Evolutionary conservation across 208 protist species (phyloP).

Genomic region (Crithidia fasciculata): DNA sequence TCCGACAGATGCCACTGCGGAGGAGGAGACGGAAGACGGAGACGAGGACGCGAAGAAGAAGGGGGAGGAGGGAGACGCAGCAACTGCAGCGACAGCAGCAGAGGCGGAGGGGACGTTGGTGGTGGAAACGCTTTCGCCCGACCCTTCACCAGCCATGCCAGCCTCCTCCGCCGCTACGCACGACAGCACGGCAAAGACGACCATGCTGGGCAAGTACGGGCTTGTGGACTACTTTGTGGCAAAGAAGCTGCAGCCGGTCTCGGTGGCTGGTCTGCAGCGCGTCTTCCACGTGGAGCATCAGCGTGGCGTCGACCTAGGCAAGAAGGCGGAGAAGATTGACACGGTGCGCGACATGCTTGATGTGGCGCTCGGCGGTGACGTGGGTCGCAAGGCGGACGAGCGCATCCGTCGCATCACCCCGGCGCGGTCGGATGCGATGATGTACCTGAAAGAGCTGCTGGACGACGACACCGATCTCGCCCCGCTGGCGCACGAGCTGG

Average conservation of each 20-base stretch:
- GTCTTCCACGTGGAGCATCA: slow-evolving; percentile 84
- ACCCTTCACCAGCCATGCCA: no score
- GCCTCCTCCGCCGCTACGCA: no score
- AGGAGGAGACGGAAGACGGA: slow-evolving; percentile 14
- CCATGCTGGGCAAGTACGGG: slow-evolving; percentile 85
- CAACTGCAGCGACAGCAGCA: slow-evolving; percentile 10
- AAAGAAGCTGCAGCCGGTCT: slow-evolving; percentile 83
- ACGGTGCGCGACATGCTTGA: slow-evolving; percentile 84
- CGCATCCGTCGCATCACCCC: slow-evolving; percentile 76
- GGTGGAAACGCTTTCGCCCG: slow-evolving; percentile 4
- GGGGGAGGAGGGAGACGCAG: slow-evolving; percentile 7
- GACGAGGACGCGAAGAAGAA: not conserved
- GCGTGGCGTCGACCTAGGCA: slow-evolving; percentile 85
- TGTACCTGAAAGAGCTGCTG: slow-evolving; percentile 88
- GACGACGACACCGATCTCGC: slow-evolving; percentile 89
- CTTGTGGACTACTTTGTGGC: slow-evolving; percentile 83
- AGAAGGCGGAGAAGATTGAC: slow-evolving; percentile 81
- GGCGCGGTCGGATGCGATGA: slow-evolving; percentile 54
- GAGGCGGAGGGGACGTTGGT: not conserved
- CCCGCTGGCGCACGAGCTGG: slow-evolving; percentile 65
- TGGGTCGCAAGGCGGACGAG: slow-evolving; percentile 73
- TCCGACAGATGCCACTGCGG: slow-evolving; percentile 35
- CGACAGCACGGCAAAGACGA: slow-evolving; percentile 17
- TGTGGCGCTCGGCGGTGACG: slow-evolving; percentile 78
- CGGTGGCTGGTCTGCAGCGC: slow-evolving; percentile 79